Conservation (phyloP, 352 stramenopile species). For the Globisporangium paddicum region DNA sequence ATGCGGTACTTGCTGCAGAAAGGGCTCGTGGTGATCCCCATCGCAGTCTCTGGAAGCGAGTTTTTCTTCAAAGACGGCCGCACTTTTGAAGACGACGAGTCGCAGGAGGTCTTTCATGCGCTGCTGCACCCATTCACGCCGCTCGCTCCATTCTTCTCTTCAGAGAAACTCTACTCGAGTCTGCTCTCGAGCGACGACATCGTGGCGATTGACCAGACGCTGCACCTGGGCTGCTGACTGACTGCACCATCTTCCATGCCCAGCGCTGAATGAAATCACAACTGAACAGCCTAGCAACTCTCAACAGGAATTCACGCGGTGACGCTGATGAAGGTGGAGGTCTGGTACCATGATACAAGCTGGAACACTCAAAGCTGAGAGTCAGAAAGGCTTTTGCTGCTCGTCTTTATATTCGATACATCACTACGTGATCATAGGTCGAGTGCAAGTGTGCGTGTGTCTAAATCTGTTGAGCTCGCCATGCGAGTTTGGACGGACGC, state of each 20-base stretch:
- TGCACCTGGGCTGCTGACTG: constrained; percentile 10
- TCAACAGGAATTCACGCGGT: too few species aligned
- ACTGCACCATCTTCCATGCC: background rate
- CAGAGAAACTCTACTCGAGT: constrained; percentile 43
- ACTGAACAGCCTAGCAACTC: background rate
- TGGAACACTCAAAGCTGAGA: too few species aligned
- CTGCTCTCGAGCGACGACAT: constrained; percentile 38
- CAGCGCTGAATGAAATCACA: background rate
- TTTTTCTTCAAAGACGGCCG: background rate
- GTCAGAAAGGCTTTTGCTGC: too few species aligned
- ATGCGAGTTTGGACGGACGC: constrained; percentile 22
- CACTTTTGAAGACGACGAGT: constrained; percentile 13
- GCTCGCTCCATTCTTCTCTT: constrained; percentile 29
- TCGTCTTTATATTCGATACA: too few species aligned
- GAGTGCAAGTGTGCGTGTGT: too few species aligned
- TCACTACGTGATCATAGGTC: too few species aligned
- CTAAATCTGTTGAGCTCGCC: too few species aligned
- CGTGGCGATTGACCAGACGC: constrained; percentile 25
- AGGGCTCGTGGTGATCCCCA: constrained; percentile 41
- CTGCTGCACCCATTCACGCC: constrained; percentile 42
- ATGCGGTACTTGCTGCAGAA: constrained; percentile 48
- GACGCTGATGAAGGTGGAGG: too few species aligned
- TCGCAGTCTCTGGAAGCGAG: constrained; percentile 5
- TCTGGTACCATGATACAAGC: too few species aligned
- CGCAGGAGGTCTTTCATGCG: constrained; percentile 33